Base-by-base conservation (phyloP, 192 early-diverging fungal species). In the Pilobolus umbonatus region DNA sequence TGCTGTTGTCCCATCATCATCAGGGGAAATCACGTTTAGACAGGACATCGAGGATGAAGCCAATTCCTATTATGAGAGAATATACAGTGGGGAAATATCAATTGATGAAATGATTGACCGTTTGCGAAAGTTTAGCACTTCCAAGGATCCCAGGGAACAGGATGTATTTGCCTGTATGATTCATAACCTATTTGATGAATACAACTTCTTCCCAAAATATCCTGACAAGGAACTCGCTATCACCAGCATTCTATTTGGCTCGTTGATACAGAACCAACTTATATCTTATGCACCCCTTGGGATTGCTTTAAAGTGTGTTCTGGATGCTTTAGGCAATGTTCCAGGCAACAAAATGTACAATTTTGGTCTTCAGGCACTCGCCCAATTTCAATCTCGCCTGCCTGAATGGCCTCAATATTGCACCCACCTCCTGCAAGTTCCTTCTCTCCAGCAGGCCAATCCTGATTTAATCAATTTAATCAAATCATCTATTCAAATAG, bases 131-230 rank as follows among this genome's bases (percentile, higher is more conserved):
- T 87, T 92, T 65, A 91, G 91, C 54, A 85, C 84, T 48, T 94
- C 94, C 22, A 59, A 81, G 14, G 82, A 84, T 50, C 63, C 75
- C 22, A 75, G 84, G 21, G 91, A 91, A 58, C 88, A 87, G 68
- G 88, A 94, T 44, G 83, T 90, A 6, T 98, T 85, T 70, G 79
- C 84, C 8, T 93, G 88, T 64, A 95, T 97, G 82, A 85, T 95
- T 8, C 88, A 92, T 71, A 90, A 90, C 53, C 83, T 96, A 30
- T 88, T 99, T 71, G 97, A 98, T 58, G 97, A 99, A 71, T 96
- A 92, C 72, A 85, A 89, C 55, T 96, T 91, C 64, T 95, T 99
- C 55, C 76, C 87, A 25, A 88, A 91, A 70, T 99, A 98, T 69
- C 95, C 94, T 0, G 93, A 94, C 46, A 90, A 87, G 60, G 91